Conservation (phyloP, 2,329 filamentous ascomycete genomes). For the Cercospora beticola region DNA sequence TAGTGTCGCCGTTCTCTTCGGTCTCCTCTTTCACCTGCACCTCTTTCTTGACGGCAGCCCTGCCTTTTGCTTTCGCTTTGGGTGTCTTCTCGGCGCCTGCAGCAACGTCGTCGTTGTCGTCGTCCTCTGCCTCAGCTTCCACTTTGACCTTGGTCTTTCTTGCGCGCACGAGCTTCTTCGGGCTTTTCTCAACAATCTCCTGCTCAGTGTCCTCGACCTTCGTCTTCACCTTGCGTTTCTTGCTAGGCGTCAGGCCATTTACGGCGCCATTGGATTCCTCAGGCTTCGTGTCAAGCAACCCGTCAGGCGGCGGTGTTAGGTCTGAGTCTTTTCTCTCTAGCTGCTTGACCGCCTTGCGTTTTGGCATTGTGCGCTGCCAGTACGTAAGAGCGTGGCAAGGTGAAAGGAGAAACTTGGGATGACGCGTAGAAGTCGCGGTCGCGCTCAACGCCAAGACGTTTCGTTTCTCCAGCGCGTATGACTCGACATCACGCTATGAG, state of each 20-base stretch:
- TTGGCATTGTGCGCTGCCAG: constrained; percentile 28
- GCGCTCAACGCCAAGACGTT: constrained; percentile 3
- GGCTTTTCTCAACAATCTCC: neutral
- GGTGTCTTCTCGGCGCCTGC: constrained; percentile 8
- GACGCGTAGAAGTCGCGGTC: constrained; percentile 17
- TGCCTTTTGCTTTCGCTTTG: constrained; percentile 18
- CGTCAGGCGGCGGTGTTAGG: constrained; percentile 26
- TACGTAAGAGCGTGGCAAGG: neutral
- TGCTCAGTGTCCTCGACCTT: constrained; percentile 8
- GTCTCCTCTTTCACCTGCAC: constrained; percentile 11
- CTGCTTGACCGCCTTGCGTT: constrained; percentile 25
- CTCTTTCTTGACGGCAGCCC: constrained; percentile 20
- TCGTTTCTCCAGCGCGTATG: neutral
- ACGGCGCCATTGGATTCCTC: constrained; percentile 13
- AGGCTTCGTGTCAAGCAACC: constrained; percentile 17
- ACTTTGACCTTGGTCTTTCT: constrained; percentile 13
- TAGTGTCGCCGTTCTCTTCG: constrained; percentile 13
- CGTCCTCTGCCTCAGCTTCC: constrained; percentile 13
- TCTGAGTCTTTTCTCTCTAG: constrained; percentile 21
- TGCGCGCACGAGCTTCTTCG: neutral
- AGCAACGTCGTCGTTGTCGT: constrained; percentile 23
- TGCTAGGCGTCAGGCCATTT: constrained; percentile 16
- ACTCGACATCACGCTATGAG: neutral
- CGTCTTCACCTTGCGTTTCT: constrained; percentile 28
- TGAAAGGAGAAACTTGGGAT: neutral